Evolutionary conservation across 176 grass and related monocot species (phyloP), one percentile per base, ranked within the genome.

Genomic region (Triticum dicoccoides): DNA sequence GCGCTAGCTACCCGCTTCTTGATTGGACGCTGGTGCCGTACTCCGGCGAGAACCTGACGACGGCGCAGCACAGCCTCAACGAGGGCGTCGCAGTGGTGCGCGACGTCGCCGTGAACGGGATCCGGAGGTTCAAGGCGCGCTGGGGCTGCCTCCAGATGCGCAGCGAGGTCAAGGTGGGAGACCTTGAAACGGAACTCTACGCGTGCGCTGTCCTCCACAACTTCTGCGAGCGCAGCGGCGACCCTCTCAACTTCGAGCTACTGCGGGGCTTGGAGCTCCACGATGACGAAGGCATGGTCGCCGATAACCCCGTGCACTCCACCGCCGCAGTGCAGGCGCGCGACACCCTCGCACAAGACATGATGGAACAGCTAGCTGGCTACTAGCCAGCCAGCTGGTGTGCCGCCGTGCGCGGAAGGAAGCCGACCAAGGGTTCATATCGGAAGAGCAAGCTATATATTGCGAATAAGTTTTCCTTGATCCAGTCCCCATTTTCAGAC

Each of bases 151-250:
- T 98, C 38, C 93, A 94, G 81, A 86, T 74, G 65, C 85, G 96
- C 86, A 85, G 80, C 45, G 86, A 88, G 79, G 82, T 91, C 34
- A 96, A 96, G 86, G 75, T 94, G n/a, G 59, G 62, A 8, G 92
- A 92, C 75, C 69, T 98, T 61, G 80, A 90, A 32, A 52, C 86
- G 47, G 77, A 92, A 27, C 87, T 98, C 52, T 89, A 82, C 5
- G 97, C 94, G 18, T 98, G 97, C 89, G 92, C 90, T 85, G 94
- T 94, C 24, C 85, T 98, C n/a, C 97, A 98, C 87, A 98, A 98
- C 94, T 86, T 98, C 65, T 98, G 97, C 84, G 94, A 98, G 92
- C 86, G 86, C 78, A 80, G 67, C 35, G 84, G 88, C 61, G 97
- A 98, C 44, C 51, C 30, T 18, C 59, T 91, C 59, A 85, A 92